These are phyloP conservation scores for Candida awuae DNA, from an alignment of 805 yeast genomes.

Conservation along the genomic window DNA sequence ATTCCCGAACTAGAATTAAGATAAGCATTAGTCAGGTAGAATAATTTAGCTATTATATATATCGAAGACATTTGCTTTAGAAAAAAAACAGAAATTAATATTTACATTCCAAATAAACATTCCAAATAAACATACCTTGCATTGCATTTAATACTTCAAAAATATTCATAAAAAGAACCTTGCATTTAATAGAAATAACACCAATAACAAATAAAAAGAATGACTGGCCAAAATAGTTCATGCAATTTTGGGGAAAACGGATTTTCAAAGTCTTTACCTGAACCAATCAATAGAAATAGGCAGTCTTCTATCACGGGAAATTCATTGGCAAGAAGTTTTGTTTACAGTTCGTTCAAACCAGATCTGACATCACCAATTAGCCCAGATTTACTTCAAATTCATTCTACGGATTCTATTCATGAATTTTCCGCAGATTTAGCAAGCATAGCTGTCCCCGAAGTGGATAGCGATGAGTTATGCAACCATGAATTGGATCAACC, in stretches of 20 bases:
- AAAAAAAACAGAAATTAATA: too few relatives aligned
- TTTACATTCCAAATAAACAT: too few relatives aligned
- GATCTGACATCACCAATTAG: conserved; percentile 28
- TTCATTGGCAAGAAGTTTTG: conserved; percentile 34
- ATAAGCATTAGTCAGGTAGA: too few relatives aligned
- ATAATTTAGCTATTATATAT: too few relatives aligned
- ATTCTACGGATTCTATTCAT: conserved; percentile 42
- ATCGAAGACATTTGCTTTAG: too few relatives aligned
- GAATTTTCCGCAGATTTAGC: conserved; percentile 53
- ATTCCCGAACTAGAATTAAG: too few relatives aligned
- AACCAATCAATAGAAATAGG: conserved; percentile 10
- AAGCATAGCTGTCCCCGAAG: conserved; percentile 43
- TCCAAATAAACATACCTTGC: too few relatives aligned
- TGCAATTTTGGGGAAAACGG: not conserved
- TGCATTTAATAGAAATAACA: too few relatives aligned
- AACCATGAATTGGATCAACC: not conserved
- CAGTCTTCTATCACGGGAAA: conserved; percentile 24
- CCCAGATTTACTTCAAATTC: conserved; percentile 26
- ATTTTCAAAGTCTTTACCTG: conserved; percentile 6
- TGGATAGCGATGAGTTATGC: conserved; percentile 8
- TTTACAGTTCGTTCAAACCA: conserved; percentile 29
- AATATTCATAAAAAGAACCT: too few relatives aligned
- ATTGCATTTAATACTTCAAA: too few relatives aligned
- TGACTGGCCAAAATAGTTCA: too few relatives aligned
- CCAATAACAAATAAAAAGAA: too few relatives aligned